phyloP scores from a whole-genome alignment of 257 asterid species.

The Gentiana macrophylla region DNA sequence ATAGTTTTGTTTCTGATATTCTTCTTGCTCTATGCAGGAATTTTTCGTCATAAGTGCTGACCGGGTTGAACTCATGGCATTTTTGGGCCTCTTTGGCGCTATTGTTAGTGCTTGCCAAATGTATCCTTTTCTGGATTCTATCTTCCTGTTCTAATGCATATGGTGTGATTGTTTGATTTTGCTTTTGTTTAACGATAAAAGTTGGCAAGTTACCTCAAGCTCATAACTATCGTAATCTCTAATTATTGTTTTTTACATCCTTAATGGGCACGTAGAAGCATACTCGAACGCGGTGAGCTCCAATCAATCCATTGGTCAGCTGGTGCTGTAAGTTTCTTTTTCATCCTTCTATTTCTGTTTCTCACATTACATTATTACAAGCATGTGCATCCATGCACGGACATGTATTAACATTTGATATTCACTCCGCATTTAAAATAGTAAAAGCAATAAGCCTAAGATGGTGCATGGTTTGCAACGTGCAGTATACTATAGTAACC shows the following conservation, averaged over 20 bases:
- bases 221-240: not conserved
- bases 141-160: not conserved
- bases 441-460: no score
- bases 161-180: not conserved
- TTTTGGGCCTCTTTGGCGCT: constrained; percentile 91
- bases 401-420: no score
- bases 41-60: constrained; percentile 82
- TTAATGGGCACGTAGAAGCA: constrained; percentile 43
- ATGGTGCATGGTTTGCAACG: no score
- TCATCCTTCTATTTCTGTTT: constrained; percentile 5
- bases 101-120: constrained; percentile 76
- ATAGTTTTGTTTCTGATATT: not conserved
- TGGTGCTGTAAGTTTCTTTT: constrained; percentile 50
- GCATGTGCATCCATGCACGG: no score
- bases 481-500: no score
- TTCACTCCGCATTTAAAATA: no score
- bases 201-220: not conserved
- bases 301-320: constrained; percentile 68
- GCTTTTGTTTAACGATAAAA: not conserved
- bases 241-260: constrained; percentile 13
- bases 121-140: constrained; percentile 36
- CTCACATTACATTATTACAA: not conserved
- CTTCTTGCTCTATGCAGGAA: constrained; percentile 40
- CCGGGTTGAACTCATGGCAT: constrained; percentile 84
- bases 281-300: constrained; percentile 83